phyloP scores from a whole-genome alignment of 2,329 filamentous ascomycete genomes.

The Capronia epimyces region DNA sequence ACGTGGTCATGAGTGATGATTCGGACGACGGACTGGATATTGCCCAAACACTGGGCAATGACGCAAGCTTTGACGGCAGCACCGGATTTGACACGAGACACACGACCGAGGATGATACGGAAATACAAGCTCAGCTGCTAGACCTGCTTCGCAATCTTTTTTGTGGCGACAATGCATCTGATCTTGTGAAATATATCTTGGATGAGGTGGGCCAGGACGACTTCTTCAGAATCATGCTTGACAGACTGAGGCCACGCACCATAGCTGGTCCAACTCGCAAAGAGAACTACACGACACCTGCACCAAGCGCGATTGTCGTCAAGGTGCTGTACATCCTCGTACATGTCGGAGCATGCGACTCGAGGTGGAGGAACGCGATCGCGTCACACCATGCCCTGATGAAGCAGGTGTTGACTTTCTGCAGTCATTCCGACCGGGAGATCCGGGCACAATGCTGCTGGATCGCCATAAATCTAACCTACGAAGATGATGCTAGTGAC shows the following conservation, averaged over 20 bases:
- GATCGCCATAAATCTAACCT: constrained; percentile 79
- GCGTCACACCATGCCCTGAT: constrained; percentile 72
- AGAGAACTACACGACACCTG: constrained; percentile 32
- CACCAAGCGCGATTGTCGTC: constrained; percentile 61
- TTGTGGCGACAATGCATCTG: constrained; percentile 54
- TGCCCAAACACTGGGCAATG: background rate
- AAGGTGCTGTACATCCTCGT: constrained; percentile 77
- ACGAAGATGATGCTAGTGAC: constrained; percentile 65
- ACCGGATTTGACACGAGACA: constrained; percentile 58
- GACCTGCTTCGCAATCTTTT: constrained; percentile 88
- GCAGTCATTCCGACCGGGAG: constrained; percentile 64
- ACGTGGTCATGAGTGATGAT: constrained; percentile 32
- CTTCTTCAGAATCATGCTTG: constrained; percentile 73
- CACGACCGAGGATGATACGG: constrained; percentile 69
- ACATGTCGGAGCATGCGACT: constrained; percentile 77
- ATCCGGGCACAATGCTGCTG: constrained; percentile 77
- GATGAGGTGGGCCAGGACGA: constrained; percentile 67
- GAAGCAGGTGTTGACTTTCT: constrained; percentile 65
- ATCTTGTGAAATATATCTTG: constrained; percentile 82
- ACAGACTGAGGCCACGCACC: constrained; percentile 63
- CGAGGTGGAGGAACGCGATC: constrained; percentile 70
- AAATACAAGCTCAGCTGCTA: constrained; percentile 84
- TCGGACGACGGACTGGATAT: constrained; percentile 21
- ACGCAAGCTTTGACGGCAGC: constrained; percentile 54
- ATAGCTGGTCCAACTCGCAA: constrained; percentile 26